Evolutionary conservation across 2,329 filamentous ascomycete genomes (phyloP).

Genomic region (Hymenoscyphus fraxineus): DNA sequence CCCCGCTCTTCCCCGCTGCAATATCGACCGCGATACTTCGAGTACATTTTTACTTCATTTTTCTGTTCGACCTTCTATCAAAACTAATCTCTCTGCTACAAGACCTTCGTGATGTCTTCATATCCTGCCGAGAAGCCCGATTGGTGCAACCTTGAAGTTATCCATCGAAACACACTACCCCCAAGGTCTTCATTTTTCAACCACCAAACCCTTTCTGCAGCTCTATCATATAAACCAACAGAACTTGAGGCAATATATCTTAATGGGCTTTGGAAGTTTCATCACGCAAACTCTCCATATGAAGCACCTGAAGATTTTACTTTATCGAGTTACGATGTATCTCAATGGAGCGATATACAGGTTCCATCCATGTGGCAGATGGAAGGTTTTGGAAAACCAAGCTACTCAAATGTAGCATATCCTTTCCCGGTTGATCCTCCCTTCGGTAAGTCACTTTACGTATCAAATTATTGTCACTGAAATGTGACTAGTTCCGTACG

Average conservation of each 20-base stretch:
- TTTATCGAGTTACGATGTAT: conserved; percentile 27
- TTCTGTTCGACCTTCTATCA: neutral
- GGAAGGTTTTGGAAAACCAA: conserved; percentile 61
- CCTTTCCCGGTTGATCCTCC: conserved; percentile 65
- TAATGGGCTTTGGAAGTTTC: conserved; percentile 32
- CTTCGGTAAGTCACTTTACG: conserved; percentile 40
- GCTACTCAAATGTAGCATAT: conserved; percentile 66
- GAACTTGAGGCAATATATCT: conserved; percentile 38
- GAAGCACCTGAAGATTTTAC: conserved; percentile 27
- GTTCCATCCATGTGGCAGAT: conserved; percentile 63
- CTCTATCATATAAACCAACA: conserved; percentile 41
- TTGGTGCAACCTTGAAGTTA: conserved; percentile 57
- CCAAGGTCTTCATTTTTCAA: conserved; percentile 55
- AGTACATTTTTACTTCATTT: neutral
- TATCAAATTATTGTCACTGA: neutral
- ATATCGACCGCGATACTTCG: neutral
- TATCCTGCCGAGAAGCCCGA: conserved; percentile 42
- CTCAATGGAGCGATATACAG: conserved; percentile 44
- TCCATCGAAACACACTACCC: conserved; percentile 57
- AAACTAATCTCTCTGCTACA: neutral
- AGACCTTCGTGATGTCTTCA: neutral
- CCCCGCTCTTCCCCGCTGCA: neutral
- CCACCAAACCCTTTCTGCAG: conserved; percentile 47
- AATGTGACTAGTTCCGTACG: conserved; percentile 39
- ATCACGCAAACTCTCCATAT: conserved; percentile 27